These are phyloP conservation scores for Strigomonas oncopelti DNA, from an alignment of 208 protist species.

Conservation along the genomic window DNA sequence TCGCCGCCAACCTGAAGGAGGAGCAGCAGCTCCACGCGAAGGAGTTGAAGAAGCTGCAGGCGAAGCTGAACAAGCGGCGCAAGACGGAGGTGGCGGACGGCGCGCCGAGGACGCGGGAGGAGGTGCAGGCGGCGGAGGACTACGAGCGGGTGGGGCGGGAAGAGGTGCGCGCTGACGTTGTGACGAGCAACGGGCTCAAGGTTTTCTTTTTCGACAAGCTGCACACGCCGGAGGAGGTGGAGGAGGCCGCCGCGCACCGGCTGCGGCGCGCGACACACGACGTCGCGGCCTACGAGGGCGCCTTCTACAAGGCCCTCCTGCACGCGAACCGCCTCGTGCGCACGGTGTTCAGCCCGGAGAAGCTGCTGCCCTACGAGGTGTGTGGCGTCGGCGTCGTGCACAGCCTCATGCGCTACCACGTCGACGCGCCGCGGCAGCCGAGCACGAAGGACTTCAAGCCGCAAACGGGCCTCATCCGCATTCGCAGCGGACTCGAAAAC, in stretches of 20 bases:
- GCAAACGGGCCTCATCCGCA: constrained; percentile 81
- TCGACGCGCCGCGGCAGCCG: constrained; percentile 79
- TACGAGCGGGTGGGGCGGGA: constrained; percentile 3
- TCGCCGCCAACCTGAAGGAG: constrained; percentile 36
- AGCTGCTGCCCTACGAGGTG: constrained; percentile 67
- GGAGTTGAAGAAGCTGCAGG: constrained; percentile 10
- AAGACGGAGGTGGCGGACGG: not conserved
- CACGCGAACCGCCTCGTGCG: constrained; percentile 70
- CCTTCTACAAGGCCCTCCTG: constrained; percentile 62
- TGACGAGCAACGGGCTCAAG: constrained; percentile 41
- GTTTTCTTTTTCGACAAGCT: constrained; percentile 89
- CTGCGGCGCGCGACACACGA: constrained; percentile 60
- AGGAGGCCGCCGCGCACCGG: constrained; percentile 60
- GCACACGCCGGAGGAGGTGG: constrained; percentile 60
- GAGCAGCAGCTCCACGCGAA: constrained; percentile 20
- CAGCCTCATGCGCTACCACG: constrained; percentile 80
- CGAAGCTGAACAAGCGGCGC: constrained; percentile 23
- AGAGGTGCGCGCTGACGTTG: constrained; percentile 27
- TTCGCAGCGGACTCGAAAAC: constrained; percentile 80
- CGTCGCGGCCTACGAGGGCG: constrained; percentile 70
- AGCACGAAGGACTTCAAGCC: constrained; percentile 66
- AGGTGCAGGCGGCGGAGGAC: constrained; percentile 6
- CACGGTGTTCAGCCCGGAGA: constrained; percentile 63
- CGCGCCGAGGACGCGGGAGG: not conserved
- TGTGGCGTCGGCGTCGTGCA: constrained; percentile 82